Conservation (phyloP, 495 filamentous ascomycete genomes). For the Penicillium steckii region DNA sequence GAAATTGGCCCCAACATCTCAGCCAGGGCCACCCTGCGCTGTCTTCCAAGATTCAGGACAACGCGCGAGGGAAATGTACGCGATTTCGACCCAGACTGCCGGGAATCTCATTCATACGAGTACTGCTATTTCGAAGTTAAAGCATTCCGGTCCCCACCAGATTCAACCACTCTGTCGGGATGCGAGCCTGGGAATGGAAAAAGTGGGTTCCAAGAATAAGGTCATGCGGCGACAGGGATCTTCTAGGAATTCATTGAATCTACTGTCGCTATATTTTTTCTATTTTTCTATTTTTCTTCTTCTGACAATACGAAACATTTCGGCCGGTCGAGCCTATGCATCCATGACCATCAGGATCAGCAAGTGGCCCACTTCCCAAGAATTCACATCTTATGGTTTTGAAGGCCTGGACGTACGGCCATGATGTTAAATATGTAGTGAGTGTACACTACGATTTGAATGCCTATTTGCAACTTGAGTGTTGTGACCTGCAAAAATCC, state of each 20-base stretch:
- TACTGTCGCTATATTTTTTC: neutral
- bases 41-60: neutral
- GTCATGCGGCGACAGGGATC: neutral
- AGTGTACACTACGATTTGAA: neutral
- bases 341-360: neutral
- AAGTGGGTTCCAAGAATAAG: neutral
- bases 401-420: too few species aligned
- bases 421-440: too few species aligned
- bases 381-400: neutral
- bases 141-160: neutral
- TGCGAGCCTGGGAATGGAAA: neutral
- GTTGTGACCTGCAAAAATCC: neutral
- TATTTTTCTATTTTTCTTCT: neutral
- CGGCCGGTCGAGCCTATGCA: neutral
- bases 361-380: neutral
- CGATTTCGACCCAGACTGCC: constrained; percentile 4
- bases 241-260: neutral
- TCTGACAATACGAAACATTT: neutral
- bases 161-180: constrained; percentile 7
- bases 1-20: neutral
- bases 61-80: neutral
- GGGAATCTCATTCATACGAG: neutral
- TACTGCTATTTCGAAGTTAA: neutral
- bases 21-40: neutral
- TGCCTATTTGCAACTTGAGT: neutral